These are phyloP conservation scores for Bidens hawaiensis DNA, from an alignment of 140 eudicot genomes.

Conservation along the genomic window DNA sequence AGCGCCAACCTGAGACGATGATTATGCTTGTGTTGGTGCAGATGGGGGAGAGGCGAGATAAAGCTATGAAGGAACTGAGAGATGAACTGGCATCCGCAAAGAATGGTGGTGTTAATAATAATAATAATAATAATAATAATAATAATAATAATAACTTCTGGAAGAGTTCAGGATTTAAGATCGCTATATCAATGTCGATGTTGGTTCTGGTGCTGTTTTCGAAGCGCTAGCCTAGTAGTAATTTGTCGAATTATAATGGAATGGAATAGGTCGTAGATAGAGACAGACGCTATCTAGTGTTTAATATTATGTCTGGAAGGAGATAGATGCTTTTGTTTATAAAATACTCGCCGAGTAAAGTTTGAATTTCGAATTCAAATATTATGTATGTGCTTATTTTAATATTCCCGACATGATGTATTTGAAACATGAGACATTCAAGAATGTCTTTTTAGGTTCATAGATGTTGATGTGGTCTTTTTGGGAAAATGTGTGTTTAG, in stretches of 20 bases:
- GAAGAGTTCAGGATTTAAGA: conserved; percentile 77
- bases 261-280: conserved; percentile 22
- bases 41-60: conserved; percentile 91
- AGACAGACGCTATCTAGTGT: neutral
- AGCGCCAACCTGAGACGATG: too few species aligned
- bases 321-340: conserved; percentile 9
- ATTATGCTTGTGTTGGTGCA: conserved; percentile 15
- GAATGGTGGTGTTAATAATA: too few species aligned
- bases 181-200: conserved; percentile 91
- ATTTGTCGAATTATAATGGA: neutral
- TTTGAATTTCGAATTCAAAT: neutral
- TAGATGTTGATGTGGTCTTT: neutral
- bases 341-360: neutral
- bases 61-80: conserved; percentile 67
- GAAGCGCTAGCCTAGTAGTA: conserved; percentile 70
- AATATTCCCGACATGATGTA: too few species aligned
- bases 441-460: too few species aligned
- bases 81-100: conserved; percentile 58
- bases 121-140: conserved; percentile 33
- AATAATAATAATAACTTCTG: conserved; percentile 70
- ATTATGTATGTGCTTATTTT: neutral
- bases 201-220: conserved; percentile 70
- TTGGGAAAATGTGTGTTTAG: neutral
- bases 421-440: neutral
- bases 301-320: neutral